Base-by-base conservation (phyloP, 2,329 filamentous ascomycete genomes). In the Fusarium brachygibbosum region DNA sequence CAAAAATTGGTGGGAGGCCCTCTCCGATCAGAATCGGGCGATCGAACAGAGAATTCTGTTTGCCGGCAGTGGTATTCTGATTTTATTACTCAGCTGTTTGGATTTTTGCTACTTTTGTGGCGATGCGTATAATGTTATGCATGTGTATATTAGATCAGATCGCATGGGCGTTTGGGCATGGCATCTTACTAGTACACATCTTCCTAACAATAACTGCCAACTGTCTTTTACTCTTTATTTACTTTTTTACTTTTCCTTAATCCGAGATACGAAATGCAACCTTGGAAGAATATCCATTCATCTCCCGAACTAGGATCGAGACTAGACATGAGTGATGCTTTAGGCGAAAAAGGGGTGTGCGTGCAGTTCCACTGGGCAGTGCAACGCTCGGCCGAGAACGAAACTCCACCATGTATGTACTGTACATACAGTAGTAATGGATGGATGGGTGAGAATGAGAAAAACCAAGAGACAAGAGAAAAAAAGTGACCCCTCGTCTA, bases 361-460 rank as follows among this genome's bases (percentile, higher is more conserved):
- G 16, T 45, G 16, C 40, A 28, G 42, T 48, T 19, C 52, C 42
- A 32, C 37, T 31, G 28, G 41, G 42, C 38, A 48, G 58, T 57
- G 66, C 66, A 64, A 68, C 73, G 70, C 66, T 73, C 70, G 70
- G 70, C 71, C 71, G 71, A 73, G 70, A 73, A 66, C 46, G 54
- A 51, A 31, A n/a, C 41, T 48, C 41, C 19, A 35, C 51, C 62
- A 29, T 62, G 38, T 6, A 29, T 62, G 38, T 6, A 29, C 23
- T 25, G 23, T 23, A 41, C 12, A 16, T 34, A 32, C 28, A 12
- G 50, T 58, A 48, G 56, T 21, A 40, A 21, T n/a, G n/a, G n/a
- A 21, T n/a, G n/a, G n/a, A 35, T 28, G 48, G 19, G n/a, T n/a
- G 17, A 38, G 23, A 50, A 21, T 14, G 34, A 19, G 9, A n/a